These are phyloP conservation scores for Candida loeiensis DNA, from an alignment of 805 yeast genomes.

Conservation along the genomic window DNA sequence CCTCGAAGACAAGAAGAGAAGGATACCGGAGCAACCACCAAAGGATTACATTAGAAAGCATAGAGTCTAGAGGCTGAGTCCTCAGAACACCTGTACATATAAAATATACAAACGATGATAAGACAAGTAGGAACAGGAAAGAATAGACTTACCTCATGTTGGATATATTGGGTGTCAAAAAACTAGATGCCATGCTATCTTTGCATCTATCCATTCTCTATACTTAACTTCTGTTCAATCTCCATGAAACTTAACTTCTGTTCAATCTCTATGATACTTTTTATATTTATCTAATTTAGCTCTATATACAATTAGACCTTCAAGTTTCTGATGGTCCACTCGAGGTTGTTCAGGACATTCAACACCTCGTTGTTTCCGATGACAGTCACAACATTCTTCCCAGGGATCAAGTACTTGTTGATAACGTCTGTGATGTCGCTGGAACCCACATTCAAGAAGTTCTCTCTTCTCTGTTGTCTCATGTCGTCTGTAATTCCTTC, in stretches of 20 bases:
- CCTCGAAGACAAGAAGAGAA: constrained; percentile 84
- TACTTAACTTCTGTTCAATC: no score
- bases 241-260: no score
- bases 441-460: constrained; percentile 61
- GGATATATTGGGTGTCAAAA: no score
- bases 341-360: constrained; percentile 16
- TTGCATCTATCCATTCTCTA: neutral
- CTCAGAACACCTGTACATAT: constrained; percentile 9
- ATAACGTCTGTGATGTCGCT: constrained; percentile 62
- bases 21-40: constrained; percentile 49
- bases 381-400: constrained; percentile 34
- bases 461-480: constrained; percentile 76
- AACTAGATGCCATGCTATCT: neutral
- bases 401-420: constrained; percentile 54
- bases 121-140: neutral
- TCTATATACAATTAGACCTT: constrained; percentile 5
- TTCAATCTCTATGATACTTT: neutral
- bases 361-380: constrained; percentile 41
- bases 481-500: constrained; percentile 72
- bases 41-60: constrained; percentile 31
- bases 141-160: neutral
- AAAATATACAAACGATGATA: constrained; percentile 3
- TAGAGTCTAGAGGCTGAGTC: constrained; percentile 9
- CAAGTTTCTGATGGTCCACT: constrained; percentile 18
- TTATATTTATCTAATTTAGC: neutral